Base-by-base conservation (phyloP, 768 basidiomycete genomes). In the Sporobolomyces roseus region DNA sequence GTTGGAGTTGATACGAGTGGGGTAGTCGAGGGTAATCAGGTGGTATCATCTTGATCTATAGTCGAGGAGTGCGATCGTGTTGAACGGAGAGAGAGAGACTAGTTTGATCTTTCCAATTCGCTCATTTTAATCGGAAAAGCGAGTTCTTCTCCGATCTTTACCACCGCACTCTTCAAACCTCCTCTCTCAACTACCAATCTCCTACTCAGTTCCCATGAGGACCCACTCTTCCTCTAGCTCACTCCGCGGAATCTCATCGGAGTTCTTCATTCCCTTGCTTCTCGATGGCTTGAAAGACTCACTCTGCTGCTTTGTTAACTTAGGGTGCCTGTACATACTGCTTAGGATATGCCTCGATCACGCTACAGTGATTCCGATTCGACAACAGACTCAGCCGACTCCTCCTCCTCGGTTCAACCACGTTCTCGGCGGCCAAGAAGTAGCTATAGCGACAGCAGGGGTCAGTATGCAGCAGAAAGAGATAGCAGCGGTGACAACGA, bases 11-110 rank as follows among this genome's bases (percentile, higher is more conserved):
- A 63, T 71, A 71, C 50, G 45, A 38, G 17, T 62, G 55, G 2
- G 70, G 61, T 2, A 71, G 61, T 4, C 70, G 55, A 0, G 65
- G 65, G 29, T 52, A 66, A 51, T 71, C 65, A 12, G 70, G 65
- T 4, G 56, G 49, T 2, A 52, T 46, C 58, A 53, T 53, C 10
- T 29, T 41, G 50, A 63, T 58, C 56, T 58, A 17, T 38, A 29
- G 14, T 45, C 27, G 21, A 52, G 23, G 3, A 16, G 25, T 16
- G 9, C 49, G 49, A 51, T 49, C 13, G 46, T 60, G 27, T 14
- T 10, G n/a, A n/a, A n/a, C n/a, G 45, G 16, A 60, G 43, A 50
- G 13, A 41, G 27, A 33, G 36, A 2, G 21, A 33, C 33, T 12
- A 46, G 12, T 21, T 9, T 41, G 38, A 46, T 13, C 45, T 13